A percentile compares a stretch with the other conserved stretches of the same genome.
These are phyloP conservation scores for Pseudocercospora fuligena DNA, from an alignment of 2,329 filamentous ascomycete species.

Conservation along the genomic window DNA sequence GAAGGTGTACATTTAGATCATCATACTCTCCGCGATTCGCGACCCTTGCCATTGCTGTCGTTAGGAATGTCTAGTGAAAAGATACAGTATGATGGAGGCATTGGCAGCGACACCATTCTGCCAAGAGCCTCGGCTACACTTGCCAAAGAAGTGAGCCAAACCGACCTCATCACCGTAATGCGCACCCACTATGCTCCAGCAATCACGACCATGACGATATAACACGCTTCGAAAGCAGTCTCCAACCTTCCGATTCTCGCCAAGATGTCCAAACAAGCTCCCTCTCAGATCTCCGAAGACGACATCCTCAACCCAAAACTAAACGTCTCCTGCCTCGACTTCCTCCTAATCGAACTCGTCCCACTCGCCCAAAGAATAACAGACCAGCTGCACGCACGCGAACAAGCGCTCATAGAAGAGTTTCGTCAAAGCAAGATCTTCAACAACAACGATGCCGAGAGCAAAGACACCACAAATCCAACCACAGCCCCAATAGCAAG, in stretches of 20 bases:
- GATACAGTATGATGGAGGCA: too few species aligned
- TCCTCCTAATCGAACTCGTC: slow-evolving; percentile 94
- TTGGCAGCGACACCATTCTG: too few species aligned
- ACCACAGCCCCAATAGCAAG: slow-evolving; percentile 13
- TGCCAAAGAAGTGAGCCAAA: background rate
- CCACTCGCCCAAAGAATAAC: slow-evolving; percentile 89
- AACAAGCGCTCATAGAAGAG: slow-evolving; percentile 47
- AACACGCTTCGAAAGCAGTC: background rate
- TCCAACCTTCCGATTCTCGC: background rate
- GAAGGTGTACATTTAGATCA: too few species aligned
- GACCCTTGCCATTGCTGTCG: too few species aligned
- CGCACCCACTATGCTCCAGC: background rate
- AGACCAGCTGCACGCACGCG: slow-evolving; percentile 66
- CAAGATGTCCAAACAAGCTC: slow-evolving; percentile 23
- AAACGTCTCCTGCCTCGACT: slow-evolving; percentile 84
- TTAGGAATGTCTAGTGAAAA: too few species aligned
- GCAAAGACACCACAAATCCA: slow-evolving; percentile 11
- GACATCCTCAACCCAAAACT: slow-evolving; percentile 49
- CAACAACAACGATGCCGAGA: slow-evolving; percentile 18
- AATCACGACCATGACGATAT: background rate
- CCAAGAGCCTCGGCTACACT: background rate
- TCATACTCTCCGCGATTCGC: too few species aligned
- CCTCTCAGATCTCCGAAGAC: slow-evolving; percentile 20
- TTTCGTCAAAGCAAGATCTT: slow-evolving; percentile 38
- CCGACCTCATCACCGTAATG: background rate